Conservation (phyloP, 73 alveolate species). For the Paraurostyla sp. region DNA sequence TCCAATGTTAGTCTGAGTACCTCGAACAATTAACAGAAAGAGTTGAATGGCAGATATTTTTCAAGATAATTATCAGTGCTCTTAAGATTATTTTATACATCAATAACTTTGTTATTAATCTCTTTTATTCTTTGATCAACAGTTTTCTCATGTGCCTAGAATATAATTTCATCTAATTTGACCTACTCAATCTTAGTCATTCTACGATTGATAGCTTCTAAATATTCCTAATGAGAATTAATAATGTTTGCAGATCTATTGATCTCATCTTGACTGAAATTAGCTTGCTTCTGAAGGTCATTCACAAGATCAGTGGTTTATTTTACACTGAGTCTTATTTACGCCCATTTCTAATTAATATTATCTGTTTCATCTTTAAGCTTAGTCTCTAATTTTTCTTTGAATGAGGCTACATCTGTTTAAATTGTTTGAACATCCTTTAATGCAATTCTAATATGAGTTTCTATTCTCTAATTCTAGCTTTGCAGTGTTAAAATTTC, state of each 20-base stretch:
- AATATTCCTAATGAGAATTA: not conserved
- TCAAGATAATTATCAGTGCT: constrained; percentile 42
- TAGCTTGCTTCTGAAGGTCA: constrained; percentile 19
- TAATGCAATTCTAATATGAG: constrained; percentile 42
- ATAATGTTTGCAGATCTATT: not conserved
- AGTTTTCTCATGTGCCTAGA: not conserved
- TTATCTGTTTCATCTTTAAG: constrained; percentile 13
- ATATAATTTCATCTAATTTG: constrained; percentile 27
- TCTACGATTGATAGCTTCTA: constrained; percentile 11
- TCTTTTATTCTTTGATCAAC: constrained; percentile 1
- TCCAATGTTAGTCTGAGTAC: constrained; percentile 30
- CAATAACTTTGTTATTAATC: not conserved
- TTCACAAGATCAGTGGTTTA: not conserved
- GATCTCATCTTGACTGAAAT: not conserved
- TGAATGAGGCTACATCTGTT: not conserved
- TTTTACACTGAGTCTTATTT: constrained; percentile 17
- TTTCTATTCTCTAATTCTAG: not conserved
- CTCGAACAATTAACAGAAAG: constrained; percentile 21
- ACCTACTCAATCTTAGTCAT: not conserved
- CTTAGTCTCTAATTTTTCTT: constrained; percentile 2
- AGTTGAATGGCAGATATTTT: constrained; percentile 33
- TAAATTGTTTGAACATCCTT: constrained; percentile 1
- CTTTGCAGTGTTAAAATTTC: not conserved
- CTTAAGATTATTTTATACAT: constrained; percentile 1
- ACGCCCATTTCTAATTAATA: not conserved